These are phyloP conservation scores for Aspergillus bridgeri DNA, from an alignment of 495 filamentous ascomycete genomes.

Conservation along the genomic window DNA sequence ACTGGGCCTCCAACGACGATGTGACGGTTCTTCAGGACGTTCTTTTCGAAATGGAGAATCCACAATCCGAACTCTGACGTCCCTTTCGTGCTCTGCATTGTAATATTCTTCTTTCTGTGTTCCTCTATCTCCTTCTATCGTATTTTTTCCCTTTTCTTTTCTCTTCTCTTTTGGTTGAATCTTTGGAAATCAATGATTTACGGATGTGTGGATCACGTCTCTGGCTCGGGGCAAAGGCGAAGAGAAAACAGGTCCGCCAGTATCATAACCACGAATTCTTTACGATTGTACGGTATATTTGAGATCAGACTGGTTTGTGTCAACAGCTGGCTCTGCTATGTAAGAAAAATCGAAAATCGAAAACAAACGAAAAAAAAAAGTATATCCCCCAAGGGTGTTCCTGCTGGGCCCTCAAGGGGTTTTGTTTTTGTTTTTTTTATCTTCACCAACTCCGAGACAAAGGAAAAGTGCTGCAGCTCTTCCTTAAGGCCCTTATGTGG, in stretches of 20 bases:
- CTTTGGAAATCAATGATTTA: background rate
- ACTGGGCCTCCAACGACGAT: conserved; percentile 69
- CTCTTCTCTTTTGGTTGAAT: background rate
- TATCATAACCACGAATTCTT: background rate
- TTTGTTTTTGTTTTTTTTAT: background rate
- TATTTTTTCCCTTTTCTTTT: conserved; percentile 6
- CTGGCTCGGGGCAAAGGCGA: background rate
- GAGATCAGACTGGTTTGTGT: background rate
- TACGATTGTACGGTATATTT: conserved; percentile 8
- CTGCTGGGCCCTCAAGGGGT: background rate
- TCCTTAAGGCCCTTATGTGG: too few relatives aligned
- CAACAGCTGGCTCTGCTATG: background rate
- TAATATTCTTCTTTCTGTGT: background rate
- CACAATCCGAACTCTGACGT: background rate
- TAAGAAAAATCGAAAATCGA: background rate
- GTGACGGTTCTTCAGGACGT: conserved; percentile 71
- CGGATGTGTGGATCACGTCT: too few relatives aligned
- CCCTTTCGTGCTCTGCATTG: background rate
- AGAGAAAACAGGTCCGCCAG: background rate
- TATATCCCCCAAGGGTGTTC: background rate
- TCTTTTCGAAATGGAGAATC: conserved; percentile 57
- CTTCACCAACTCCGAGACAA: background rate
- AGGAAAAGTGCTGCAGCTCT: background rate
- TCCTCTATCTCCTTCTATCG: conserved; percentile 26
- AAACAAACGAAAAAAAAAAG: background rate